A percentile compares a stretch with the other conserved stretches of the same genome.
Evolutionary conservation across 2,329 filamentous ascomycete species (phyloP).

Genomic region (Sporothrix protearum): DNA sequence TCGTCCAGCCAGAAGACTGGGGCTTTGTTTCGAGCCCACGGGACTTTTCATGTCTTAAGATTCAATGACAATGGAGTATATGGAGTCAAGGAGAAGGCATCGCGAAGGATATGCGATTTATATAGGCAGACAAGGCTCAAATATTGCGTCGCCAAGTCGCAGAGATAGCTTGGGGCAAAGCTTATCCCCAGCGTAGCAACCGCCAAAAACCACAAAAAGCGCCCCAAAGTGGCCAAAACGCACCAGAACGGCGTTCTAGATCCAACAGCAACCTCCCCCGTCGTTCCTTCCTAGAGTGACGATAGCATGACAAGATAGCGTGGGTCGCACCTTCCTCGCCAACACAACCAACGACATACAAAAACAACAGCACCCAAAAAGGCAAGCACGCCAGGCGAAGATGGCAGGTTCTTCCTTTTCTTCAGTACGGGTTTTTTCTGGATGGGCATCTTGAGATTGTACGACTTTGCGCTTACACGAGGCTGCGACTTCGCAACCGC

Average conservation of each 20-base stretch:
- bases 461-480: not conserved
- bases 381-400: not conserved
- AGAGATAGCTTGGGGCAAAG: not conserved
- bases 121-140: not conserved
- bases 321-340: slow-evolving; percentile 4
- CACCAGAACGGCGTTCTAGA: not conserved
- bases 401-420: not conserved
- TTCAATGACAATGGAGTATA: not conserved
- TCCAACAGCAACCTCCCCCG: not conserved
- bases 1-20: not conserved
- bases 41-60: not conserved
- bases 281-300: not conserved
- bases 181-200: not conserved
- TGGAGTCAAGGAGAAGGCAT: not conserved
- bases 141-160: slow-evolving; percentile 9
- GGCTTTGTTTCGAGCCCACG: not conserved
- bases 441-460: not conserved
- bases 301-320: slow-evolving; percentile 16
- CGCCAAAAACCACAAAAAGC: not conserved
- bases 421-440: not conserved
- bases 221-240: not conserved
- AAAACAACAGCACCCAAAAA: not conserved
- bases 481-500: not conserved
- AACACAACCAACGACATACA: not conserved
- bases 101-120: not conserved